Evolutionary conservation across 2,329 filamentous ascomycete genomes (phyloP).

Genomic region (Verticillium albo-atrum): DNA sequence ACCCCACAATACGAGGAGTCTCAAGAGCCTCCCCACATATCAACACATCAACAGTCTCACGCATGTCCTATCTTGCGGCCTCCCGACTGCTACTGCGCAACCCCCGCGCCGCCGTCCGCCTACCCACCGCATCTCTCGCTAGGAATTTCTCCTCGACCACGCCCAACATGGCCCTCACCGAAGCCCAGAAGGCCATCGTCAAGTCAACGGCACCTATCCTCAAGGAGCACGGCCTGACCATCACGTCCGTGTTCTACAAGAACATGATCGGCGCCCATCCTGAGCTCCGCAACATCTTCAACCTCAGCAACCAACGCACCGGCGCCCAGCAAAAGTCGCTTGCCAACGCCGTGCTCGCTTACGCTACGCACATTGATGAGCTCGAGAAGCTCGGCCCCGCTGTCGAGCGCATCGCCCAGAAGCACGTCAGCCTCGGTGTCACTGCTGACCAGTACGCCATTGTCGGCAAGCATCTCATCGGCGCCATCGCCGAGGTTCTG

Average conservation of each 20-base stretch:
- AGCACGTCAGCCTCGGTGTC: constrained; percentile 70
- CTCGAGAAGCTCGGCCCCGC: constrained; percentile 51
- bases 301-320: constrained; percentile 62
- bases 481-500: constrained; percentile 63
- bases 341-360: constrained; percentile 64
- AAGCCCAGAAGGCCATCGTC: constrained; percentile 64
- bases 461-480: constrained; percentile 64
- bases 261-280: constrained; percentile 63
- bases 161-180: constrained; percentile 46
- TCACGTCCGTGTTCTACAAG: constrained; percentile 70
- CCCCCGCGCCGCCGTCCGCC: neutral
- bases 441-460: constrained; percentile 65
- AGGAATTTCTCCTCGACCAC: neutral
- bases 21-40: neutral
- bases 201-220: constrained; percentile 74
- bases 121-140: neutral
- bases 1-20: neutral
- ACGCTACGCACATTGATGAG: constrained; percentile 69
- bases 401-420: constrained; percentile 68
- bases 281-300: constrained; percentile 66
- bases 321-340: constrained; percentile 67
- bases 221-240: constrained; percentile 60
- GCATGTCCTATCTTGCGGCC: neutral
- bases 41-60: neutral
- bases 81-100: neutral